phyloP scores from a whole-genome alignment of 306 rosid species.

The Vigna radiata region DNA sequence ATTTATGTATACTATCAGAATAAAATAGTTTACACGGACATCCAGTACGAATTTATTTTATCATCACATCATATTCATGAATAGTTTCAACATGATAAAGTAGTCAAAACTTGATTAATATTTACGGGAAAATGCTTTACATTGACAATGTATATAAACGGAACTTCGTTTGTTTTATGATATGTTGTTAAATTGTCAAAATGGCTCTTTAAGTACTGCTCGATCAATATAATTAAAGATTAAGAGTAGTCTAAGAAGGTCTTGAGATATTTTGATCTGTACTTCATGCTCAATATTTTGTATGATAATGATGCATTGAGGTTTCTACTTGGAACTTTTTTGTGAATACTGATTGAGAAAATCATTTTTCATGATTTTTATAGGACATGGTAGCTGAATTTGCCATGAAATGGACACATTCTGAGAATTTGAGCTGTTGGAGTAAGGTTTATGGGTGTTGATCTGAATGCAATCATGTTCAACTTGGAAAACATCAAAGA shows the following conservation, averaged over 20 bases:
- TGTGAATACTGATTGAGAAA: slow-evolving; percentile 2
- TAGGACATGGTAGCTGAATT: slow-evolving; percentile 78
- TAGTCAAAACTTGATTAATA: too few species aligned
- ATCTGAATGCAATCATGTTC: slow-evolving; percentile 88
- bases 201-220: not conserved
- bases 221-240: not conserved
- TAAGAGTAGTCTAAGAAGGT: not conserved
- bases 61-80: too few species aligned
- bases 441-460: slow-evolving; percentile 78
- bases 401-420: slow-evolving; percentile 88
- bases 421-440: slow-evolving; percentile 79
- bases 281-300: slow-evolving; percentile 11
- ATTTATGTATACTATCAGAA: too few species aligned
- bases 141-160: too few species aligned
- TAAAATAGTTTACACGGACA: too few species aligned
- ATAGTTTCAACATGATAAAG: too few species aligned
- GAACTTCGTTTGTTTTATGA: too few species aligned
- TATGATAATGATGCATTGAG: slow-evolving; percentile 32
- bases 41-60: too few species aligned
- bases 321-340: slow-evolving; percentile 25
- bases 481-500: slow-evolving; percentile 77
- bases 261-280: not conserved
- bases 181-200: slow-evolving; percentile 5
- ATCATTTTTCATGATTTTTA: slow-evolving; percentile 37
- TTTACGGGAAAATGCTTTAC: too few species aligned